phyloP scores from a whole-genome alignment of 2,329 filamentous ascomycete genomes.

The Fusarium verrucosum region DNA sequence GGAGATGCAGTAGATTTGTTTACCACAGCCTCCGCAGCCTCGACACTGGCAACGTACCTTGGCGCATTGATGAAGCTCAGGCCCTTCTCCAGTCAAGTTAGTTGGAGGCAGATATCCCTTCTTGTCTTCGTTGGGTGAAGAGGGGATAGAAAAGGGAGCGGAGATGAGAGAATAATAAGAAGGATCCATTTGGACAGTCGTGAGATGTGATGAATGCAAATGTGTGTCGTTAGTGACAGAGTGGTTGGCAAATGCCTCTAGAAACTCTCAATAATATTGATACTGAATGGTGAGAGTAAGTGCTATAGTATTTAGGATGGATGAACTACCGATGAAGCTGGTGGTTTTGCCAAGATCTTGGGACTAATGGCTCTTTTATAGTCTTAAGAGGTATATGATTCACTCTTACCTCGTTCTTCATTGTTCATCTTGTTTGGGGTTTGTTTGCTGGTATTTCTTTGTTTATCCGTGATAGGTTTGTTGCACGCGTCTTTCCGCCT shows the following conservation, averaged over 20 bases:
- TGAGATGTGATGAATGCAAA: not conserved
- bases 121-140: not conserved
- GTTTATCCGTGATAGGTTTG: too few species aligned
- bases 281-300: not conserved
- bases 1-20: not conserved
- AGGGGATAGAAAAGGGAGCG: rapidly evolving
- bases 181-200: not conserved
- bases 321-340: not conserved
- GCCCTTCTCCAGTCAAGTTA: rapidly evolving
- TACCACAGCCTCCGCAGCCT: not conserved
- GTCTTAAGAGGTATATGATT: too few species aligned
- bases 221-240: too few species aligned
- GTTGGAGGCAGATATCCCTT: too few species aligned
- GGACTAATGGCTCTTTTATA: not conserved
- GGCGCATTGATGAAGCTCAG: not conserved
- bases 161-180: not conserved
- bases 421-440: not conserved
- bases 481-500: too few species aligned
- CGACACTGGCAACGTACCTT: not conserved
- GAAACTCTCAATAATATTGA: too few species aligned
- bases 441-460: too few species aligned
- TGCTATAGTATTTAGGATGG: too few species aligned
- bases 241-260: not conserved
- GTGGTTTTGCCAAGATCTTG: not conserved
- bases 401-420: not conserved